Conservation (phyloP, 192 early-diverging fungal species). For the Geosiphon pyriformis region DNA sequence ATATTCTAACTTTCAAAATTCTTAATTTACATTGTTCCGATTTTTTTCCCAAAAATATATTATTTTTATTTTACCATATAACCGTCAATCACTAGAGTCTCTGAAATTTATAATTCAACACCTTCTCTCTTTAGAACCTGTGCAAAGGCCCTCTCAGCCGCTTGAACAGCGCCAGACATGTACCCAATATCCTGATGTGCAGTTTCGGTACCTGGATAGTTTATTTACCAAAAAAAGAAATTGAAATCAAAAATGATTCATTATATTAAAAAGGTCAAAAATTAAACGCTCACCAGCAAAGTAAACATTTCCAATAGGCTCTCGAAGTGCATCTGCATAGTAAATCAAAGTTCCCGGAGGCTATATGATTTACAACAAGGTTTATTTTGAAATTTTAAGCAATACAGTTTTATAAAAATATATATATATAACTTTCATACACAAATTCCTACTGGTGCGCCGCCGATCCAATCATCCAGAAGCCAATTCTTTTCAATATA, state of each 20-base stretch:
- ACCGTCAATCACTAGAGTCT: too few species aligned
- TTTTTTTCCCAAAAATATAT: too few species aligned
- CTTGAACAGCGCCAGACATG: constrained; percentile 19
- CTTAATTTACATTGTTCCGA: too few species aligned
- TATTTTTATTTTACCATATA: too few species aligned
- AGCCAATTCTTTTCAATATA: constrained; percentile 16
- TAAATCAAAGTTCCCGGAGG: constrained; percentile 5
- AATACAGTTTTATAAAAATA: not conserved
- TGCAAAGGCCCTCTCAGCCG: constrained; percentile 7
- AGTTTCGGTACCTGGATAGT: constrained; percentile 19
- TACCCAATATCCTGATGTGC: constrained; percentile 14
- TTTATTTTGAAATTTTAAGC: not conserved
- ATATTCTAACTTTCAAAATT: too few species aligned
- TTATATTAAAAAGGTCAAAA: too few species aligned
- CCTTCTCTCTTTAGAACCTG: constrained; percentile 6
- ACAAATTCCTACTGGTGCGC: not conserved
- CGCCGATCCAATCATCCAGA: not conserved
- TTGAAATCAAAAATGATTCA: not conserved
- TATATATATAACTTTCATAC: not conserved
- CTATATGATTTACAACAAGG: not conserved
- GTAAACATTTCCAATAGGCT: constrained; percentile 14
- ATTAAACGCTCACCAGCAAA: constrained; percentile 21
- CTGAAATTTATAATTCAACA: not conserved
- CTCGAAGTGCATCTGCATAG: constrained; percentile 21
- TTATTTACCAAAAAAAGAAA: too few species aligned